Base-by-base conservation (phyloP, 805 yeast species). In the Saturnispora mendoncae region DNA sequence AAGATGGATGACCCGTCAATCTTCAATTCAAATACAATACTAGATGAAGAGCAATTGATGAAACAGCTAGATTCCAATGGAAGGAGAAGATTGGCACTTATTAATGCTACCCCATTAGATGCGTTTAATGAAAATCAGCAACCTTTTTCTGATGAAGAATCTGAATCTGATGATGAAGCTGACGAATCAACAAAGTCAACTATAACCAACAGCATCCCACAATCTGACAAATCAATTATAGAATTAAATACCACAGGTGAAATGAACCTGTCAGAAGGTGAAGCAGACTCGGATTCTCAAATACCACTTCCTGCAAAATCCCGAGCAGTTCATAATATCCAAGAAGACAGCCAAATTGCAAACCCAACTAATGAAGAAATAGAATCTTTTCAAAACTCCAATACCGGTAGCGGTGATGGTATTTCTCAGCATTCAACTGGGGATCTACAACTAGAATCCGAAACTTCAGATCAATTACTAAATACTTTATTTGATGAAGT, bases 31-130 rank as follows among this genome's bases (percentile, higher is more conserved):
- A 29, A 31, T 15, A 33, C 31, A 9, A 39, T 20, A 9, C 20
- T 24, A 18, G 41, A 32, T 18, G 45, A 37, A 17, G 42, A 42
- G 12, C 42, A 42, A 17, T n/a, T 36, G 8, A 15, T 29, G 8
- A 24, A 37, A 23, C 18, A 37, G 6, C 12, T 35, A 10, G 13
- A n/a, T 10, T 21, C 26, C 6, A 6, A 21, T 18, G 37, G 31
- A 7, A 18, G 19, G 19, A 21, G 3, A 3, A 3, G 15, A 13
- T 17, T 34, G 19, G 34, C 20, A 28, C 6, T 10, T 9, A 34
- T 40, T 3, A 40, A 33, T 25, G 13, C 13, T 4, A 40, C 13
- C 4, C 7, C 24, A 6, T 15, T 40, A 6, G 36, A 40, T 13
- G 10, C 20, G 7, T 40, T 40, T 19, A 27, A 3, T 10, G 15